Evolutionary conservation across 106 monocot genomes (phyloP), one percentile per base, ranked within the genome.

Genomic region (Iris macrosiphon): DNA sequence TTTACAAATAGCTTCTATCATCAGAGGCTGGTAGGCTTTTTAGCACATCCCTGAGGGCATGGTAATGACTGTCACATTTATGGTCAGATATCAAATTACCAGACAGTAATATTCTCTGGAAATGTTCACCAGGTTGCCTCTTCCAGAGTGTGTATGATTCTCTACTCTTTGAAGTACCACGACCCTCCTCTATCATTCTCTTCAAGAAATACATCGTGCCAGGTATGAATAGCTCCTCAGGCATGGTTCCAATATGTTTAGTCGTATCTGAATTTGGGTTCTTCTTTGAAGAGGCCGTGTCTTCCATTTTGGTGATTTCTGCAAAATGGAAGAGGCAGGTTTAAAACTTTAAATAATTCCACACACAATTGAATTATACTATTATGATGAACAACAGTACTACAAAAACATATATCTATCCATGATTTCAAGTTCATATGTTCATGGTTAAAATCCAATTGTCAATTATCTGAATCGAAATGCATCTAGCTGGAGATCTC

Each of bases 41-140:
- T 46, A 98, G 87, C 11, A 98, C 96, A 35, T 98, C 96, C 52
- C 96, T 86, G 21, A 98, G 70, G 37, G 96, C 96, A 42, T 75
- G 75, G 47, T 90, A 87, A 49, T 90, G 90, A 39, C 61, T 91
- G 7, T 98, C 90, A 47, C 96, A 98, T 59, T 63, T 86, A 64
- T 98, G 96, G 72, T 98, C 96, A 33, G 86, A 86, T 7, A 98
- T 83, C 31, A 83, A 49, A 32, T 86, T 98, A 1, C 96, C 83
- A 12, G 86, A 87, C 1, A 98, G 73, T 19, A 77, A 25, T 60
- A 98, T 90, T 48, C 69, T 77, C 51, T 75, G 70, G 40, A 90
- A 79, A 45, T 86, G 79, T 31, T 90, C 74, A 12, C 74, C 77
- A 2, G 86, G 56, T 22, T 70, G 16, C 59, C 86, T 60, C 74